A percentile compares a stretch with the other conserved stretches of the same genome.
Evolutionary conservation across 1,139 yeast genomes (phyloP).

Genomic region (Scheffersomyces cryptocercus): DNA sequence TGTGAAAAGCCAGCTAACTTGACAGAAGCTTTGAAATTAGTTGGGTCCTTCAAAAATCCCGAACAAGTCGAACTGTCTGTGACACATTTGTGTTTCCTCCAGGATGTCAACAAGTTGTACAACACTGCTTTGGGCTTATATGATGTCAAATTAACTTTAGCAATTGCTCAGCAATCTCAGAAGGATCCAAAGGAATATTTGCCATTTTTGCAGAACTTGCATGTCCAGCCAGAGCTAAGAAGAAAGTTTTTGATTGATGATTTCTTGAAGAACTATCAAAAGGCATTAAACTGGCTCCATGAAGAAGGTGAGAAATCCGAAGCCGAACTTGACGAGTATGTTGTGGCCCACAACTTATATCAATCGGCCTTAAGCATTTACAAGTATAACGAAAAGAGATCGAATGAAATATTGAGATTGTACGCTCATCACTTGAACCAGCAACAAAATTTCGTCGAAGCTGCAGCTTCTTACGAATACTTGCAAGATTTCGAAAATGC

Average conservation of each 20-base stretch:
- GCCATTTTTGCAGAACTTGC: slow-evolving; percentile 83
- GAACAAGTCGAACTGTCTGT: slow-evolving; percentile 64
- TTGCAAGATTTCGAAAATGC: slow-evolving; percentile 61
- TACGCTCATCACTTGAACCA: slow-evolving; percentile 66
- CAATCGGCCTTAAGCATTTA: slow-evolving; percentile 65
- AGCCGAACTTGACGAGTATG: slow-evolving; percentile 67
- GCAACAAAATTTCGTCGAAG: slow-evolving; percentile 60
- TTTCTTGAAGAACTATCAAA: slow-evolving; percentile 62
- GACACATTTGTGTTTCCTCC: slow-evolving; percentile 84
- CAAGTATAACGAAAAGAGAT: slow-evolving; percentile 58
- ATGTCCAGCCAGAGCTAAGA: slow-evolving; percentile 65
- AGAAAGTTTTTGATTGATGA: slow-evolving; percentile 80
- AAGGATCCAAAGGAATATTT: slow-evolving; percentile 97
- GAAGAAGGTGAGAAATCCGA: slow-evolving; percentile 50
- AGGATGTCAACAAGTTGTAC: slow-evolving; percentile 84
- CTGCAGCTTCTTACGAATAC: slow-evolving; percentile 78
- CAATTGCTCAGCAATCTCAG: slow-evolving; percentile 93
- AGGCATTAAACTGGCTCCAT: slow-evolving; percentile 69
- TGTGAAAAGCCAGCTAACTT: slow-evolving; percentile 88
- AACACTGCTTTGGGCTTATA: slow-evolving; percentile 80
- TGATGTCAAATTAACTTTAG: slow-evolving; percentile 75
- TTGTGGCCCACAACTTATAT: slow-evolving; percentile 73
- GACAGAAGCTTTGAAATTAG: slow-evolving; percentile 66
- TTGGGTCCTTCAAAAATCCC: slow-evolving; percentile 47
- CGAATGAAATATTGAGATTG: slow-evolving; percentile 52